Evolutionary conservation across 768 basidiomycete genomes (phyloP).

Genomic region (Tulasnella sp.): DNA sequence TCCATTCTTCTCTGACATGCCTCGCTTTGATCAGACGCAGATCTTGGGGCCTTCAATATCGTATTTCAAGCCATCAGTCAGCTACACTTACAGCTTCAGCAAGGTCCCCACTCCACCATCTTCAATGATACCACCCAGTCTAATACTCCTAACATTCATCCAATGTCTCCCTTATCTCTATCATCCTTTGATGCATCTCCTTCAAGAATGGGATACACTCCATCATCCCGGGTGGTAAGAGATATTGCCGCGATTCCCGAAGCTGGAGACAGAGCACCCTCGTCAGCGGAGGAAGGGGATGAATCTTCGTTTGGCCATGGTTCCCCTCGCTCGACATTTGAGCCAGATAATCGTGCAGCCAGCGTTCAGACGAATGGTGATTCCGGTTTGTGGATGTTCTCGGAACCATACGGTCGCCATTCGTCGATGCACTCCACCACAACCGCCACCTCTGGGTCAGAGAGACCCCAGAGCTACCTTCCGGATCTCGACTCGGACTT

Average conservation of each 20-base stretch:
- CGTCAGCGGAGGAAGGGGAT: conserved; percentile 11
- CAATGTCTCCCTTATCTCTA: conserved; percentile 8
- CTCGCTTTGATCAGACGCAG: conserved; percentile 9
- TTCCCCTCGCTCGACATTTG: conserved; percentile 5
- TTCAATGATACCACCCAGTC: conserved; percentile 1
- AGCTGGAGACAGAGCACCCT: conserved; percentile 1
- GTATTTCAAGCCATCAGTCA: conserved; percentile 16
- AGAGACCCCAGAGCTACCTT: neutral
- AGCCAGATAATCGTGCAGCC: neutral
- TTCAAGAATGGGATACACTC: conserved; percentile 1
- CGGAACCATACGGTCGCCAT: neutral
- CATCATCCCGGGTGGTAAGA: neutral
- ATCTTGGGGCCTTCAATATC: conserved; percentile 17
- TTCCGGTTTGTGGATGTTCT: neutral
- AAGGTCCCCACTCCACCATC: conserved; percentile 5
- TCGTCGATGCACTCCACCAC: neutral
- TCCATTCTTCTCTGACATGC: neutral
- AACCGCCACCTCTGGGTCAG: neutral
- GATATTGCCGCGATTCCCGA: neutral
- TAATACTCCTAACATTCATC: neutral
- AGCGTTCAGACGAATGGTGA: neutral
- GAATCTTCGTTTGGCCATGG: neutral
- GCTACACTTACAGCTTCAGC: conserved; percentile 15
- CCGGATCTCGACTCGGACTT: neutral
- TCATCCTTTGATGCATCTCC: neutral